Percentiles rank a stretch among this genome's conserved stretches.
phyloP scores from a whole-genome alignment of 2,329 filamentous ascomycete species.

The Colletotrichum phormii region DNA sequence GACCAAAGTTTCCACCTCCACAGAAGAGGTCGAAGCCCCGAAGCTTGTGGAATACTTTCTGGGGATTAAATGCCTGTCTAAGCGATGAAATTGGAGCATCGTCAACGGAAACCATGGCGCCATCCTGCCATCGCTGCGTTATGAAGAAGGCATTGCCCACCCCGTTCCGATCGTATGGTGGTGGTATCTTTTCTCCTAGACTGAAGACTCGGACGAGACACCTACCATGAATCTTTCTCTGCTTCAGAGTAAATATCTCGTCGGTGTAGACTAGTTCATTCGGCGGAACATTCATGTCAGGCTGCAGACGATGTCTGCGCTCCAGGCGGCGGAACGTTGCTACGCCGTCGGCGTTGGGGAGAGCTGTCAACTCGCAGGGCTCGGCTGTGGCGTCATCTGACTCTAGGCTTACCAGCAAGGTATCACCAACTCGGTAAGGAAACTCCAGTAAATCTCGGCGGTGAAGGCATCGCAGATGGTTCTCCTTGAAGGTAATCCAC shows the following conservation, averaged over 20 bases:
- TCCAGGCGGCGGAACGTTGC: conserved; percentile 63
- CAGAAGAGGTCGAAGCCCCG: conserved; percentile 79
- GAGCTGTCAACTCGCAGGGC: conserved; percentile 67
- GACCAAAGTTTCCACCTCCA: conserved; percentile 81
- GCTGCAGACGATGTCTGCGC: conserved; percentile 58
- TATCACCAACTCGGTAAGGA: conserved; percentile 61
- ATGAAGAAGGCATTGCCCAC: conserved; percentile 76
- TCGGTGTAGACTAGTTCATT: conserved; percentile 73
- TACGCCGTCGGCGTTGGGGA: conserved; percentile 42
- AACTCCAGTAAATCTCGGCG: conserved; percentile 47
- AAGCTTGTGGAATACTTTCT: conserved; percentile 51
- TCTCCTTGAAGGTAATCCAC: conserved; percentile 68
- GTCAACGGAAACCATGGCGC: conserved; percentile 39
- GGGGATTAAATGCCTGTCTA: conserved; percentile 69
- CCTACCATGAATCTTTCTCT: conserved; percentile 58
- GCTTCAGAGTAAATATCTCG: conserved; percentile 50
- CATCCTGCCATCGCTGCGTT: conserved; percentile 49
- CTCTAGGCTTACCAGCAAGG: conserved; percentile 61
- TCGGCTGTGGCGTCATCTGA: conserved; percentile 58
- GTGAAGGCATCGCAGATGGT: conserved; percentile 67
- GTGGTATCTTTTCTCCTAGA: conserved; percentile 58
- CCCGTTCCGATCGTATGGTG: conserved; percentile 75
- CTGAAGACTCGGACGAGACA: conserved; percentile 72
- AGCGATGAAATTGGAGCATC: conserved; percentile 43
- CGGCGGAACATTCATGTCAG: conserved; percentile 45